Base-by-base conservation (phyloP, 208 protist species). In the Novymonas esmeraldas region DNA sequence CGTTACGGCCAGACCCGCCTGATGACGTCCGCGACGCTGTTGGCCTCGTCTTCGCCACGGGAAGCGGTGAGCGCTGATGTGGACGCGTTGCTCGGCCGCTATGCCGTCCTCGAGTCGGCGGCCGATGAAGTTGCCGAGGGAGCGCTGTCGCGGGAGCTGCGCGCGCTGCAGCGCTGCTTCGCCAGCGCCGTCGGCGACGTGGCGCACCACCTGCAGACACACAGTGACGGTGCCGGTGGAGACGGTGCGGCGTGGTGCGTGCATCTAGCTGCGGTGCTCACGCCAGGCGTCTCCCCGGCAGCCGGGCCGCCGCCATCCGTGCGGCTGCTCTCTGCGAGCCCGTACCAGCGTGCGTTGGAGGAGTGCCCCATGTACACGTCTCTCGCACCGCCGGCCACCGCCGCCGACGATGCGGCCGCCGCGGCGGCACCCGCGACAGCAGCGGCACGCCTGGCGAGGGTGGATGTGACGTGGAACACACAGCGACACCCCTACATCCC, bases 401-500 rank as follows among this genome's bases (percentile, higher is more conserved):
- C 2, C 50, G 29, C 13, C 33, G 20, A n/a, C 26, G 49, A 41
- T 14, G 20, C 42, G 24, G 34, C 31, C 38, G 36, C 20, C 18
- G 45, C 22, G 24, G 34, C 38, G 44, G n/a, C n/a, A n/a, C n/a
- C n/a, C n/a, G n/a, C n/a, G n/a, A n/a, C 45, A 6, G 6, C 45
- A 6, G 34, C 1, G 22, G 41, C 18, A 38, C 29, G 22, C 3
- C 61, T 31, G 9, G 46, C 34, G 20, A 69, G 28, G 45, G 41
- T 48, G 50, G 75, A 81, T 41, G 74, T 93, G 18, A 44, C 54
- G 16, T 95, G 86, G 85, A 95, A 95, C 48, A 85, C 79, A 13
- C 79, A 85, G 64, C 81, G 82, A 41, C 90, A 95, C 59, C 76
- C 69, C 42, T 86, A 88, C 61, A 73, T 88, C n/a, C 69, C 86